Evolutionary conservation across 345 rosid genomes (phyloP), one percentile per base, ranked within the genome.

Genomic region (Gossypium arboreum): DNA sequence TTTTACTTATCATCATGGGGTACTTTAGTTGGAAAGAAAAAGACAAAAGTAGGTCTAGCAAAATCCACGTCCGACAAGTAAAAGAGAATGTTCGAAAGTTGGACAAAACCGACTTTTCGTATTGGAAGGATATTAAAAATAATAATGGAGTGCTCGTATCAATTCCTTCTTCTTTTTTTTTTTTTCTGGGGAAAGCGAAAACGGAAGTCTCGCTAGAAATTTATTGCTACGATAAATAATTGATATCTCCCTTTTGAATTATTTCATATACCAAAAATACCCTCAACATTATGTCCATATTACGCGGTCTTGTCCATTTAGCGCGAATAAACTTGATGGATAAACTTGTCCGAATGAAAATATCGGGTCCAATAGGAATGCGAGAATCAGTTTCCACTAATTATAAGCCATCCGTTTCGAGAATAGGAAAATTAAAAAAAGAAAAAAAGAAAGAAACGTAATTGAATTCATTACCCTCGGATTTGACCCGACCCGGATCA

Each of bases 161-260:
- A 20, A 13, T 44, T 44, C 45, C n/a, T 2, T 2, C 22, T 20
- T 20, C 1, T 27, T 39, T 12, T 25, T 34, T 27, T 27, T 27
- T 27, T 27, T 27, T 45, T 57, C 6, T 16, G 8, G 2, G 10
- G 12, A 48, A 2, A 47, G 29, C 16, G 18, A 39, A 54, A 67
- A 76, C 57, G 63, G 57, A 54, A 24, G 2, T 27, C 63, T 70
- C 52, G 44, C 22, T 80, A 81, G 71, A 69, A 79, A 84, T 83
- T 78, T 75, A 82, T 45, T 79, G 69, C 24, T 44, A 86, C 81
- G 84, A 81, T 72, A 55, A 80, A 83, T 78, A 78, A 84, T 5
- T 71, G 78, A 81, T 78, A 29, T 24, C 2, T 68, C 72, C 57
- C 12, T 8, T 0, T 29, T 1, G 4, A 34, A 41, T 9, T 0